phyloP scores from a whole-genome alignment of 1,284 basidiomycete species.

The Rhodotorula sp. region DNA sequence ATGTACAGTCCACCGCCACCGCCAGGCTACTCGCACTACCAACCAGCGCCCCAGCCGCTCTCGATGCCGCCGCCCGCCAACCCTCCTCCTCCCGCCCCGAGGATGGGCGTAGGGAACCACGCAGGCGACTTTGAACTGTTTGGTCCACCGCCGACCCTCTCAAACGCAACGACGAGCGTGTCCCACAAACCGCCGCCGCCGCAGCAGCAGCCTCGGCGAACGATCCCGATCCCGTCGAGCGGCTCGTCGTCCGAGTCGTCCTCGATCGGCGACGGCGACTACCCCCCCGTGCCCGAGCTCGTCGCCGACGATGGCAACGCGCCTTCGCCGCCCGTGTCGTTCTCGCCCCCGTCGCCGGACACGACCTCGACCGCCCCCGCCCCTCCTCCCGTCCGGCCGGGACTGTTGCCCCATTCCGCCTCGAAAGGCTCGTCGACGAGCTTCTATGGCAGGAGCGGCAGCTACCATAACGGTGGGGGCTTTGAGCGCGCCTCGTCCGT shows the following conservation, averaged over 20 bases:
- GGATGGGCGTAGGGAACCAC: slow-evolving; percentile 4
- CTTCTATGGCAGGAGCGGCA: neutral
- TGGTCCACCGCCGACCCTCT: neutral
- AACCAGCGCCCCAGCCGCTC: slow-evolving; percentile 21
- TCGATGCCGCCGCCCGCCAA: neutral
- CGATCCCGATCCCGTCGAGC: slow-evolving; percentile 9
- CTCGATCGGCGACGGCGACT: neutral
- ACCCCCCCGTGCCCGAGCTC: slow-evolving; percentile 22
- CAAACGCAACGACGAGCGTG: neutral
- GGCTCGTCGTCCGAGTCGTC: slow-evolving; percentile 7
- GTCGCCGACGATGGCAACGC: slow-evolving; percentile 20
- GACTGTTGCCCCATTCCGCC: neutral
- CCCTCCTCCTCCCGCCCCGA: neutral
- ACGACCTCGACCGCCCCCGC: neutral
- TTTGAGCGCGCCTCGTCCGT: slow-evolving; percentile 19
- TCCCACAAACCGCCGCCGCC: too few species aligned
- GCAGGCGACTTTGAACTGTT: slow-evolving; percentile 30
- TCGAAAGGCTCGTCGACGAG: neutral
- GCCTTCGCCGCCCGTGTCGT: neutral
- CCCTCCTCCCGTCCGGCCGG: neutral
- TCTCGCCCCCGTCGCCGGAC: slow-evolving; percentile 2
- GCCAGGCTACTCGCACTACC: slow-evolving; percentile 14
- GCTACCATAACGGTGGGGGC: neutral
- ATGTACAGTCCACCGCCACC: neutral
- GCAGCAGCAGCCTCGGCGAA: too few species aligned